Evolutionary conservation across 768 basidiomycete species (phyloP), one percentile per base, ranked within the genome.

Genomic region (Xerocomellus intermedius): DNA sequence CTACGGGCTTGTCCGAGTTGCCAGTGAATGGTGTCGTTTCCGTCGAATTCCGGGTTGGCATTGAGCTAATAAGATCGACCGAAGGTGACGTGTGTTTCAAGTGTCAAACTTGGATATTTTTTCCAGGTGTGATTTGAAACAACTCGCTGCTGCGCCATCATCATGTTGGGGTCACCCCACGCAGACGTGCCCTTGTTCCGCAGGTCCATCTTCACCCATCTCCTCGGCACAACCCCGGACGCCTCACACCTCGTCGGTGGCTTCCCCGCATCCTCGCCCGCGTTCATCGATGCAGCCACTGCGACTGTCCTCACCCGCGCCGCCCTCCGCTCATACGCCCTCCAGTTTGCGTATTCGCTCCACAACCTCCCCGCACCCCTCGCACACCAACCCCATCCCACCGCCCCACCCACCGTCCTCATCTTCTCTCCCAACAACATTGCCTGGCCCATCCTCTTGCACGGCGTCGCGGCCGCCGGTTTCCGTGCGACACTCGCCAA

Each of bases 401-500:
- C 67, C 72, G 48, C 71, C 74, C 50, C 69, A 57, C 63, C 57
- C 48, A 81, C 82, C 0, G 75, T 82, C 17, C 75, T 89, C 55
- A 74, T 93, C 6, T 91, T 80, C 65, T 85, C 85, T 2, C 84
- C 80, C 9, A 93, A 94, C 70, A 83, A 77, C 19, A 61, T 91
- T 43, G 73, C 74, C 41, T 86, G 76, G 73, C 80, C 83, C 2
- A 65, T 82, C 54, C 66, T 78, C 45, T 54, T 84, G 7, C 70
- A 74, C 17, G 56, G 69, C 46, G 69, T 71, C 66, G 74, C 86
- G 41, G 86, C 91, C 0, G 87, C 85, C 0, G 89, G 88, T 4
- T 64, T 90, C 16, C 73, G 81, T 42, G 80, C 82, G 49, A 89
- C 91, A 0, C 82, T 89, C 14, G 87, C 87, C 16, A 94, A 92